Evolutionary conservation across 148 eudicot species (phyloP).

Genomic region (Rhododendron williamsianum): DNA sequence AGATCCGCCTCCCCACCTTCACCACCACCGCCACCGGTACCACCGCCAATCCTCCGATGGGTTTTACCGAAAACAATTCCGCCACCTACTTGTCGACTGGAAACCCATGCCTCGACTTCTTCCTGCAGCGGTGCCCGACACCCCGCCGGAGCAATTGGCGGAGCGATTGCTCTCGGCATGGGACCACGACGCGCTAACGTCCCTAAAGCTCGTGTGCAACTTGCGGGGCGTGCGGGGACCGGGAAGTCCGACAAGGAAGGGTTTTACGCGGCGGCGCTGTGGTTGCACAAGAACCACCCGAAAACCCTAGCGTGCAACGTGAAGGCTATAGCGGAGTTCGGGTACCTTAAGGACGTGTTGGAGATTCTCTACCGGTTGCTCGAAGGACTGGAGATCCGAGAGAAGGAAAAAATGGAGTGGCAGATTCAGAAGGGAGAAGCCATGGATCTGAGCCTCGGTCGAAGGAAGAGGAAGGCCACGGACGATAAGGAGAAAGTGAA

Average conservation of each 20-base stretch:
- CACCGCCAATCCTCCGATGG: background rate
- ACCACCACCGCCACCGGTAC: background rate
- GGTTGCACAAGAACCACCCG: conserved; percentile 21
- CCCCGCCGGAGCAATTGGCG: background rate
- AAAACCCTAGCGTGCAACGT: conserved; percentile 17
- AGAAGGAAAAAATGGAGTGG: background rate
- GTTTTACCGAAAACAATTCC: conserved; percentile 20
- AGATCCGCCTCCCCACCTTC: background rate
- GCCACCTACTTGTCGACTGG: background rate
- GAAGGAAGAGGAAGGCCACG: background rate
- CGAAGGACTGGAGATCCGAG: conserved; percentile 1
- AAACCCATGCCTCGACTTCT: background rate
- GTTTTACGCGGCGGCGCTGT: conserved; percentile 14
- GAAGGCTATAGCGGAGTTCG: conserved; percentile 2
- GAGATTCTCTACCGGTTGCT: conserved; percentile 18
- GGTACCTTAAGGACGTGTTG: conserved; percentile 16
- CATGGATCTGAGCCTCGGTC: background rate
- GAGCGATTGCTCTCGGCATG: background rate
- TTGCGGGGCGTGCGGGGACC: conserved; percentile 15
- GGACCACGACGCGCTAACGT: background rate
- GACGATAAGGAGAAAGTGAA: conserved; percentile 6
- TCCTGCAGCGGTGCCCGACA: background rate
- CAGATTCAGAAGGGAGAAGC: background rate
- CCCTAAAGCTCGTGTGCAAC: background rate
- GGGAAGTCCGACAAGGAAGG: conserved; percentile 20